These are phyloP conservation scores for Starmerella etchellsii DNA, from an alignment of 805 yeast species.

Conservation along the genomic window DNA sequence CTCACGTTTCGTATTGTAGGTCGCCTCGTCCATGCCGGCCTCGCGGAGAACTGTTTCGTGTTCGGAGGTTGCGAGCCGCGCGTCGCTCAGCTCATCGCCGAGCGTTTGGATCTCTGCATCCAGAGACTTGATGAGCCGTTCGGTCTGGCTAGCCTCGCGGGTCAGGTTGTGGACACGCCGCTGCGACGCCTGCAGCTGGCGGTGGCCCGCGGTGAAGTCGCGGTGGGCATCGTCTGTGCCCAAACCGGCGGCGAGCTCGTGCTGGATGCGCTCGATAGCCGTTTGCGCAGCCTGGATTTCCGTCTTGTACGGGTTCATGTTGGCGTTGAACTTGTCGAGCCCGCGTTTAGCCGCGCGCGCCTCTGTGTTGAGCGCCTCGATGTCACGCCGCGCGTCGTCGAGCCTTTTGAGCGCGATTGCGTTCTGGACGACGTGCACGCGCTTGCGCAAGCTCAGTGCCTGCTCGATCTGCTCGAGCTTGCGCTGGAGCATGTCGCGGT, in stretches of 20 bases:
- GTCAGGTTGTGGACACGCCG: neutral
- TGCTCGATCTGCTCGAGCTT: slow-evolving; percentile 17
- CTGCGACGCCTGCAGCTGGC: neutral
- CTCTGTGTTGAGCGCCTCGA: neutral
- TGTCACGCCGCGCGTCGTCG: neutral
- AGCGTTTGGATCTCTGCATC: neutral
- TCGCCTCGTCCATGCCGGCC: neutral
- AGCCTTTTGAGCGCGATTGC: slow-evolving; percentile 1
- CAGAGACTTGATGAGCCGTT: neutral
- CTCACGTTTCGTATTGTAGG: neutral
- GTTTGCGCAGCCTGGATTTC: neutral
- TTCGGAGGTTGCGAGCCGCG: neutral
- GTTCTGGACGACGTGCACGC: slow-evolving; percentile 1
- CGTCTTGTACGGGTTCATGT: neutral
- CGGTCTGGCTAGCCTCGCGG: neutral
- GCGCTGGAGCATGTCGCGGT: slow-evolving; percentile 23
- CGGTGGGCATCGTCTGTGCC: no score
- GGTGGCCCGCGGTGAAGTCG: neutral
- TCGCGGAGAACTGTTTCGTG: neutral
- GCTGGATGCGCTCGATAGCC: neutral
- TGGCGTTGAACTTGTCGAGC: slow-evolving; percentile 19
- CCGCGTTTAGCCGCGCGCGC: slow-evolving; percentile 22
- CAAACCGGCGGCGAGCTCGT: neutral
- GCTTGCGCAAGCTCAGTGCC: neutral
- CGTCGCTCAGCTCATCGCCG: neutral